phyloP scores from a whole-genome alignment of 306 rosid species.

The Ormosia emarginata region DNA sequence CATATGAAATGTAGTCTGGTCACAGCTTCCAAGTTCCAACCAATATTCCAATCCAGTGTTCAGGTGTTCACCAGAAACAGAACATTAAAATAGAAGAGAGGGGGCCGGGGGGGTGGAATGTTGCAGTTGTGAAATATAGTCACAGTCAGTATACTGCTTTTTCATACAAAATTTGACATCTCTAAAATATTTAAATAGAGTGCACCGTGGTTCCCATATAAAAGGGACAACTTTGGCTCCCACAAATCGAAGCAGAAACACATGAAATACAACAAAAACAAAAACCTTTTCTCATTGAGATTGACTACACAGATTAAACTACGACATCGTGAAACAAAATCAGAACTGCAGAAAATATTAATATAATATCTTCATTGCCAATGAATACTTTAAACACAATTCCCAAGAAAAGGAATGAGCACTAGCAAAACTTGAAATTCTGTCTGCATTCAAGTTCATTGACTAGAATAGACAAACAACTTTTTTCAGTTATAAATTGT shows the following conservation, averaged over 20 bases:
- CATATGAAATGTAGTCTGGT: background rate
- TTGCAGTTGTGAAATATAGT: background rate
- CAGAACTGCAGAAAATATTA: slow-evolving; percentile 34
- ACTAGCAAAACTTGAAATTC: slow-evolving; percentile 76
- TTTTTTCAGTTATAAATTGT: slow-evolving; percentile 46
- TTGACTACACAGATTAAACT: too few relatives aligned
- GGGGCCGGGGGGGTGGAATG: background rate
- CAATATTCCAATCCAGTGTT: background rate
- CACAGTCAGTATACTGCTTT: background rate
- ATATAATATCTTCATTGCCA: slow-evolving; percentile 44
- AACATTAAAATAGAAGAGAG: background rate
- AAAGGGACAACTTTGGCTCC: background rate
- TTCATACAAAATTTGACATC: background rate
- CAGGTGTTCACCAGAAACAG: background rate
- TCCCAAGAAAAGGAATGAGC: slow-evolving; percentile 37
- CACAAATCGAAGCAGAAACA: slow-evolving; percentile 4
- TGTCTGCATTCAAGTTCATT: slow-evolving; percentile 54
- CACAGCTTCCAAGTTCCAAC: background rate
- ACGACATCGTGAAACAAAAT: too few relatives aligned
- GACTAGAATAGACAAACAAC: slow-evolving; percentile 54
- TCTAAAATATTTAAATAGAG: background rate
- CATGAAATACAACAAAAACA: slow-evolving; percentile 18
- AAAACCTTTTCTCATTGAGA: background rate
- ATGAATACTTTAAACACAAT: slow-evolving; percentile 59
- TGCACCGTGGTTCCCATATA: background rate